phyloP scores from a whole-genome alignment of 306 rosid genomes.

The Dicorynia guianensis region DNA sequence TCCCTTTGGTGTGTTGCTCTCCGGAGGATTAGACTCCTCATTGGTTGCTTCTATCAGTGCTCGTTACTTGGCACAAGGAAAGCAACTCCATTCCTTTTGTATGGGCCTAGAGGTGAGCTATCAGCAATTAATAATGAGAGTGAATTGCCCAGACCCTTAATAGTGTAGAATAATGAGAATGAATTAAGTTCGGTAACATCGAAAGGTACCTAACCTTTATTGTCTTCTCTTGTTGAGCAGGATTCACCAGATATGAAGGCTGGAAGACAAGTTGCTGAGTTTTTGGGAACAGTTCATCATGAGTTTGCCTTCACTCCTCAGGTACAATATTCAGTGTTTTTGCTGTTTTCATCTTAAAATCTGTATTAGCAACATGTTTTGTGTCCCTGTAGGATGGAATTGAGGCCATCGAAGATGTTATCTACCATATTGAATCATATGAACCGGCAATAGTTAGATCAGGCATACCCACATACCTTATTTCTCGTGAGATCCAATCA shows the following conservation, averaged over 20 bases:
- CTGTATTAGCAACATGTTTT: slow-evolving; percentile 44
- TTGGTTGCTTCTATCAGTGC: slow-evolving; percentile 69
- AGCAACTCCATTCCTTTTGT: slow-evolving; percentile 67
- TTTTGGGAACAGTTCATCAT: slow-evolving; percentile 67
- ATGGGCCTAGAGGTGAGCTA: slow-evolving; percentile 61
- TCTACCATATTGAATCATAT: slow-evolving; percentile 14
- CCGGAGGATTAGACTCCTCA: slow-evolving; percentile 70
- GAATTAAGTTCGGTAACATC: no score
- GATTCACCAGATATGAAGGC: slow-evolving; percentile 75
- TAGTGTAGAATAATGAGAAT: background rate
- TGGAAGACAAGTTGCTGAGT: slow-evolving; percentile 70
- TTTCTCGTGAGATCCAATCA: slow-evolving; percentile 67
- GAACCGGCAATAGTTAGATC: slow-evolving; percentile 71
- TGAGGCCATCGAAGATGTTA: no score
- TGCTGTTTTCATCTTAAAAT: no score
- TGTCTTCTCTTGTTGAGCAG: slow-evolving; percentile 35
- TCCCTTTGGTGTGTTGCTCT: slow-evolving; percentile 69
- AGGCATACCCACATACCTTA: slow-evolving; percentile 71
- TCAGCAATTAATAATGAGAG: background rate
- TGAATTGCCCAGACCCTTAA: background rate
- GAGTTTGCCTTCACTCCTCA: slow-evolving; percentile 66
- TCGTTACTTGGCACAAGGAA: slow-evolving; percentile 60
- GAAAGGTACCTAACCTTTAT: no score
- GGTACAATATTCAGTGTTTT: slow-evolving; percentile 15
- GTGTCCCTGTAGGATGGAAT: slow-evolving; percentile 45